Evolutionary conservation across 495 filamentous ascomycete genomes (phyloP).

Genomic region (Penicillium herquei): DNA sequence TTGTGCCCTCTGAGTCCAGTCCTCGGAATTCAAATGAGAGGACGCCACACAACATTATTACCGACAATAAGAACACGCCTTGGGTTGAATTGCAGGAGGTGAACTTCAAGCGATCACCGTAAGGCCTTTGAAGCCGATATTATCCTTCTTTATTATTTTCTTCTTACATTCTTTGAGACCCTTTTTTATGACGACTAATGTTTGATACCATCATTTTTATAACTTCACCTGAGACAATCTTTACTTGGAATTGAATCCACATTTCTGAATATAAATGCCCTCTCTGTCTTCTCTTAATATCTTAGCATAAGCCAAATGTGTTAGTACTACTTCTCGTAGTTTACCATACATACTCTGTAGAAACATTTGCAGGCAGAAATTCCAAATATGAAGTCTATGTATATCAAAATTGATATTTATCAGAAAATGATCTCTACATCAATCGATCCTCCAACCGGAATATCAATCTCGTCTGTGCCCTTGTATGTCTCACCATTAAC

Average conservation of each 20-base stretch:
- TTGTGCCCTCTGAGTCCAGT: constrained; percentile 10
- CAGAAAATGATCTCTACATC: too few relatives aligned
- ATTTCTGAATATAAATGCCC: too few relatives aligned
- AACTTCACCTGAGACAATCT: neutral
- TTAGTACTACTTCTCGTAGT: too few relatives aligned
- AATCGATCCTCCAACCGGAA: too few relatives aligned
- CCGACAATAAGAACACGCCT: neutral
- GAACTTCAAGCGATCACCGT: constrained; percentile 1
- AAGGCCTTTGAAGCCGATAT: neutral
- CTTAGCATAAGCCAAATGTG: too few relatives aligned
- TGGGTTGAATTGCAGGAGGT: constrained; percentile 19
- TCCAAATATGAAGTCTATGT: too few relatives aligned
- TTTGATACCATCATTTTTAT: neutral
- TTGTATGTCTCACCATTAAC: too few relatives aligned
- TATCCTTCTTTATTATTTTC: neutral
- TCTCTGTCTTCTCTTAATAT: too few relatives aligned
- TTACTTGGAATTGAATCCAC: neutral
- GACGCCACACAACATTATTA: constrained; percentile 11
- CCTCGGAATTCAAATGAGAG: constrained; percentile 9
- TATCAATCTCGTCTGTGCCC: too few relatives aligned
- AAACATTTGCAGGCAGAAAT: too few relatives aligned
- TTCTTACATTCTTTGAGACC: neutral
- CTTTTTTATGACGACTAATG: neutral
- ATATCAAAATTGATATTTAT: too few relatives aligned
- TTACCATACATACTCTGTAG: too few relatives aligned